phyloP scores from a whole-genome alignment of 2,329 filamentous ascomycete genomes.

The Akanthomyces muscarius region DNA sequence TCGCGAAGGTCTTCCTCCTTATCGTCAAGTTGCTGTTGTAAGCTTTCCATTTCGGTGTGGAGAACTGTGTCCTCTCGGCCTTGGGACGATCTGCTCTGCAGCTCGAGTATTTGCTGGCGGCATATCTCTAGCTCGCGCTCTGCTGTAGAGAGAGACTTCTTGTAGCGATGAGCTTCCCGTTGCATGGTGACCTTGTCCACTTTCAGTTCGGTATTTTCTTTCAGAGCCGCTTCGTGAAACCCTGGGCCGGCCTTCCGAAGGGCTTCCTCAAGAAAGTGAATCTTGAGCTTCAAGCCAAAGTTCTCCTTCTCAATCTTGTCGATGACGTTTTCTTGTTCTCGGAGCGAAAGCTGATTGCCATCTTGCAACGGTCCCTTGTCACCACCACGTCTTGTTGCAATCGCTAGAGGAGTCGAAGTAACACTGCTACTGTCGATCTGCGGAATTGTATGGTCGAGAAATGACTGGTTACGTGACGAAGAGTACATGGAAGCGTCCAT shows the following conservation, averaged over 20 bases:
- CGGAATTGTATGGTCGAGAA: constrained; percentile 67
- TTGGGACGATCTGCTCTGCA: constrained; percentile 76
- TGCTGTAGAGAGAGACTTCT: constrained; percentile 75
- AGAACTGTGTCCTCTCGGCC: constrained; percentile 70
- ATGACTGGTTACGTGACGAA: constrained; percentile 60
- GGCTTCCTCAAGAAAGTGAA: constrained; percentile 92
- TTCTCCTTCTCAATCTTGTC: constrained; percentile 98
- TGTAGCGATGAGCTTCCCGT: constrained; percentile 78
- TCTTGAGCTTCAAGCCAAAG: constrained; percentile 93
- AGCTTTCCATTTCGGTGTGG: constrained; percentile 54
- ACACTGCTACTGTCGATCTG: constrained; percentile 74
- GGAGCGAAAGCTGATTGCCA: constrained; percentile 84
- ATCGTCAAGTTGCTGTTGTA: constrained; percentile 54
- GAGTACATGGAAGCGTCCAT: constrained; percentile 70
- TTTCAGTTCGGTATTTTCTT: constrained; percentile 95
- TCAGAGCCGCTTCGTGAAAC: constrained; percentile 82
- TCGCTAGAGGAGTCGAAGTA: constrained; percentile 75
- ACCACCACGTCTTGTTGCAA: constrained; percentile 58
- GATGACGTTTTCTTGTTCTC: constrained; percentile 93
- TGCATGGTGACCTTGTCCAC: constrained; percentile 88
- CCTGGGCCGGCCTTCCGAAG: constrained; percentile 82
- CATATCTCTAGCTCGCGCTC: constrained; percentile 86
- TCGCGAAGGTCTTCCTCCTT: constrained; percentile 59
- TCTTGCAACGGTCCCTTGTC: constrained; percentile 70
- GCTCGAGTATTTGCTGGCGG: constrained; percentile 72